Percentiles rank a stretch among this genome's conserved stretches.
These are phyloP conservation scores for Laetiporus sulphureus DNA, from an alignment of 1,284 basidiomycete genomes.

Conservation along the genomic window DNA sequence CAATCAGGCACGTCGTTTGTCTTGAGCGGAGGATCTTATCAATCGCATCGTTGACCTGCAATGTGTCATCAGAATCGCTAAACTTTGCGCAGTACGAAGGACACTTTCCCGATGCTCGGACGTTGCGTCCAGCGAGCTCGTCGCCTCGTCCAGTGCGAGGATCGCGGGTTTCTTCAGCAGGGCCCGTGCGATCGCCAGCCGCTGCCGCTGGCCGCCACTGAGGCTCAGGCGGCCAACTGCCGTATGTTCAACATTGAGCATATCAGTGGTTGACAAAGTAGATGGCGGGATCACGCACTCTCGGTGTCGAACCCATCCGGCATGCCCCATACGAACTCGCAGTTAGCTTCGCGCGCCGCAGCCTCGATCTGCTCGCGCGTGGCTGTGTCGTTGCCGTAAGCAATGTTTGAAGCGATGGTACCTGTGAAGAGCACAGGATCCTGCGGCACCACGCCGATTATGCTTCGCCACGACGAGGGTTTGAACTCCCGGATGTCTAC, in stretches of 20 bases:
- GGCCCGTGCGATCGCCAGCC: constrained; percentile 75
- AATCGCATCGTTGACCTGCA: constrained; percentile 83
- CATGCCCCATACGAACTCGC: constrained; percentile 92
- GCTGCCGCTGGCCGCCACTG: constrained; percentile 60
- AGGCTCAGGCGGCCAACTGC: constrained; percentile 69
- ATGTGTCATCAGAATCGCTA: background rate
- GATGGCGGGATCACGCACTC: constrained; percentile 37
- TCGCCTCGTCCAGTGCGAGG: constrained; percentile 79
- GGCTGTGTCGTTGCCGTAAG: constrained; percentile 74
- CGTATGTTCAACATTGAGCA: background rate
- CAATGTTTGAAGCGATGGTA: constrained; percentile 90
- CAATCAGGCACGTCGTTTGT: constrained; percentile 83
- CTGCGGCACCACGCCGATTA: constrained; percentile 87
- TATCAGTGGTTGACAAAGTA: constrained; percentile 27
- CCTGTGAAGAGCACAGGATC: constrained; percentile 80
- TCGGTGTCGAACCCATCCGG: constrained; percentile 80
- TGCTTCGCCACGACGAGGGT: constrained; percentile 77
- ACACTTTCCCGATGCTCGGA: constrained; percentile 67
- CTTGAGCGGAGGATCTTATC: constrained; percentile 75
- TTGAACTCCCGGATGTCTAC: constrained; percentile 81
- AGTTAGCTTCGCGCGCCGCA: constrained; percentile 88
- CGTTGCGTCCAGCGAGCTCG: constrained; percentile 81
- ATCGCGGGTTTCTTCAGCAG: constrained; percentile 82
- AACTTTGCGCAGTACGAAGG: background rate
- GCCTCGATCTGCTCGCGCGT: constrained; percentile 81